Evolutionary conservation across 179 eudicot genomes (phyloP).

Genomic region (Pouteria campechiana): DNA sequence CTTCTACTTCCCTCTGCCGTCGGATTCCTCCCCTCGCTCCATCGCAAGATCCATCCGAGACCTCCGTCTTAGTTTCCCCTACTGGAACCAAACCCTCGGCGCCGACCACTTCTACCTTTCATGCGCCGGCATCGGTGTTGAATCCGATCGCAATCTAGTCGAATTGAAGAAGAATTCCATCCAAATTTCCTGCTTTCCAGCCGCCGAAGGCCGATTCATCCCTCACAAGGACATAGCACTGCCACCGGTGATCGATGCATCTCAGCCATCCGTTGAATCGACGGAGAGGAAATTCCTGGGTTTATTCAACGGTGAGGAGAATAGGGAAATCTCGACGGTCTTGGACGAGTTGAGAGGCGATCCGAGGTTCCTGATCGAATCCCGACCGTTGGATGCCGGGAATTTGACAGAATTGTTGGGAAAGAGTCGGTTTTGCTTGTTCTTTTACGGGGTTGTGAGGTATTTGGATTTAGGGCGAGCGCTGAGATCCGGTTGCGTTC

Average conservation of each 20-base stretch:
- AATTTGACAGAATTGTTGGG: neutral
- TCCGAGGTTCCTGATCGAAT: conserved; percentile 29
- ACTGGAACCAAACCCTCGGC: conserved; percentile 75
- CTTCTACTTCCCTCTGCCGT: conserved; percentile 55
- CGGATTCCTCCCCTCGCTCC: conserved; percentile 37
- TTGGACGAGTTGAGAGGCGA: conserved; percentile 23
- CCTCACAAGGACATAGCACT: conserved; percentile 81
- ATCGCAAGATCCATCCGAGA: conserved; percentile 33
- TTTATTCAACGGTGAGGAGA: conserved; percentile 7
- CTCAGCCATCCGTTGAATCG: conserved; percentile 4
- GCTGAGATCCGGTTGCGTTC: conserved; percentile 55
- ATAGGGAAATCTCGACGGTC: conserved; percentile 2
- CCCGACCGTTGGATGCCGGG: conserved; percentile 20
- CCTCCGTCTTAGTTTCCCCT: conserved; percentile 35
- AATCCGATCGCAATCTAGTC: conserved; percentile 46
- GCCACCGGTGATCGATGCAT: conserved; percentile 15
- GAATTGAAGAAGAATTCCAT: conserved; percentile 72
- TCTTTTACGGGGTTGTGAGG: conserved; percentile 24
- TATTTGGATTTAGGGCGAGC: conserved; percentile 41
- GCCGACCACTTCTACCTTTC: conserved; percentile 86
- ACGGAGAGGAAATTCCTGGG: conserved; percentile 10
- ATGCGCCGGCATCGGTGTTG: conserved; percentile 28
- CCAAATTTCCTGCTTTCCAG: conserved; percentile 46
- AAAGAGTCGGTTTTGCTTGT: conserved; percentile 47
- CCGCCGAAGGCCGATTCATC: conserved; percentile 38